Evolutionary conservation across 164 flowering plant genomes (phyloP).

Genomic region (Vitis amurensis): DNA sequence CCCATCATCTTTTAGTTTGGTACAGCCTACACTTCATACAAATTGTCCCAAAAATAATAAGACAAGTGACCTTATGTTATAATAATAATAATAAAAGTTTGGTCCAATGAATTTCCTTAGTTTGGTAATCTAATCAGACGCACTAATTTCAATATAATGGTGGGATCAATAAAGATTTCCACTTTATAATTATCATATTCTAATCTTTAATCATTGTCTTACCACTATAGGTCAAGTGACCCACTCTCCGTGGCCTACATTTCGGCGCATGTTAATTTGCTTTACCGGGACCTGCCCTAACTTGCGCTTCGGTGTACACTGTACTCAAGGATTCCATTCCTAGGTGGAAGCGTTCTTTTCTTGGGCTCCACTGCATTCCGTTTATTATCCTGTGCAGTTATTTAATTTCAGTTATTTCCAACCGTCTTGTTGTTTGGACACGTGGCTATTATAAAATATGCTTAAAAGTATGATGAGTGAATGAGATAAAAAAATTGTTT

Average conservation of each 20-base stretch:
- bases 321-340: not conserved
- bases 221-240: not conserved
- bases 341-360: too few relatives aligned
- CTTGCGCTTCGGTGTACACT: not conserved
- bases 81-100: not conserved
- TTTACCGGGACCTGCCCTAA: not conserved
- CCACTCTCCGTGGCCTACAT: constrained; percentile 9
- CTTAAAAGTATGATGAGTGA: too few relatives aligned
- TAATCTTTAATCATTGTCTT: not conserved
- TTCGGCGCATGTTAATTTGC: constrained; percentile 6
- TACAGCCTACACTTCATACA: not conserved
- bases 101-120: not conserved
- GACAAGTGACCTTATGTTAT: not conserved
- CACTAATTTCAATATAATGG: not conserved
- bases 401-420: too few relatives aligned
- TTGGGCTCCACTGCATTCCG: too few relatives aligned
- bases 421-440: too few relatives aligned
- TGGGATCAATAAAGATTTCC: too few relatives aligned
- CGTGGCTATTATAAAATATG: too few relatives aligned
- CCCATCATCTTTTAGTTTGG: not conserved
- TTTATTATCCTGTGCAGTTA: too few relatives aligned
- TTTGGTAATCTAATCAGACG: not conserved
- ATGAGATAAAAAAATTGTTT: too few relatives aligned
- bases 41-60: not conserved
- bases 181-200: not conserved